These are phyloP conservation scores for Hygrocybe punicea DNA, from an alignment of 768 basidiomycete genomes.

Conservation along the genomic window DNA sequence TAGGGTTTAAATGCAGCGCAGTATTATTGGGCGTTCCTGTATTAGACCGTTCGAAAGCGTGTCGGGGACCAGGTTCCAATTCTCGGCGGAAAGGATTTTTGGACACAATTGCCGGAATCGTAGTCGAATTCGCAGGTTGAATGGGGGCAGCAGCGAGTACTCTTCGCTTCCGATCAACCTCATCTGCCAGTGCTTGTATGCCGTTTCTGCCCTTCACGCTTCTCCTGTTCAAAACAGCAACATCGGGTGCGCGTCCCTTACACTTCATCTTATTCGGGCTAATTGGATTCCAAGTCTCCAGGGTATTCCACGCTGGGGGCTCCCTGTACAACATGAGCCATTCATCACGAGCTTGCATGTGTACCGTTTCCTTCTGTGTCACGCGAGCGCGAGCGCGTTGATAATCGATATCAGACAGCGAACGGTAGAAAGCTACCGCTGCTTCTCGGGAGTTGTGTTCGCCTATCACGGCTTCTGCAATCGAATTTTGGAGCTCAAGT, in stretches of 20 bases:
- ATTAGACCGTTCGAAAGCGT: background rate
- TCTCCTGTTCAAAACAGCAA: background rate
- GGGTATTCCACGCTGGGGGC: constrained; percentile 36
- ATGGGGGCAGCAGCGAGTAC: background rate
- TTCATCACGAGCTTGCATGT: constrained; percentile 16
- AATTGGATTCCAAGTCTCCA: constrained; percentile 16
- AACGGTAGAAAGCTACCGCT: constrained; percentile 11
- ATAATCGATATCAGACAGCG: background rate
- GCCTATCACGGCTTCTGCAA: constrained; percentile 12
- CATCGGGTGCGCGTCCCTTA: background rate
- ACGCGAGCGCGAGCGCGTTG: background rate
- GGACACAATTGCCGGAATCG: background rate
- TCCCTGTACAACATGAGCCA: constrained; percentile 36
- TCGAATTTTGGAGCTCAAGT: constrained; percentile 2
- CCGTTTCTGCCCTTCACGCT: background rate
- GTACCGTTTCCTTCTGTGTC: background rate
- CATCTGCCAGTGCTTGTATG: background rate
- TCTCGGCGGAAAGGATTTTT: background rate
- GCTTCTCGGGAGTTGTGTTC: constrained; percentile 9
- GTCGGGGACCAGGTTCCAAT: background rate
- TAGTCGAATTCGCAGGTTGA: background rate
- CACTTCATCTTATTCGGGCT: background rate
- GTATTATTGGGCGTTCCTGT: background rate
- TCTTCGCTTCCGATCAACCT: background rate
- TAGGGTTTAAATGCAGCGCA: background rate